These are phyloP conservation scores for Coemansia sp. DNA, from an alignment of 192 early-diverging fungal genomes.

Conservation along the genomic window DNA sequence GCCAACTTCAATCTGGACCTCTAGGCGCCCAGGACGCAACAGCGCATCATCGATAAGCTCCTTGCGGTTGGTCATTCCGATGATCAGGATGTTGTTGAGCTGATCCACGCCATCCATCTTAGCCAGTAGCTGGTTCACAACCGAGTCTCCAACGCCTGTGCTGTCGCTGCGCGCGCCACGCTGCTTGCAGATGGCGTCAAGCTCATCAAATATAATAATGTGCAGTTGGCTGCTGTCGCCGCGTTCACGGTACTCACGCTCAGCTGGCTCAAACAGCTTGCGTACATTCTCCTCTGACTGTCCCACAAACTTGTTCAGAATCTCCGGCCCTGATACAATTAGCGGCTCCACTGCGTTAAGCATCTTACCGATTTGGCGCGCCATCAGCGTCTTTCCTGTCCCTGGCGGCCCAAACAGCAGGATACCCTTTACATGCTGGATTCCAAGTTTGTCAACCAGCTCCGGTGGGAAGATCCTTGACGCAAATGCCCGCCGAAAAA, in stretches of 20 bases:
- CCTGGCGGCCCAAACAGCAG: slow-evolving; percentile 90
- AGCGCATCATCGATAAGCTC: slow-evolving; percentile 99
- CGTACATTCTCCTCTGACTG: slow-evolving; percentile 95
- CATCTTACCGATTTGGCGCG: slow-evolving; percentile 99
- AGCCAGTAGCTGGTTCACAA: slow-evolving; percentile 95
- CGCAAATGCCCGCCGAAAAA: slow-evolving; percentile 96
- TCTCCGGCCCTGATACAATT: slow-evolving; percentile 95
- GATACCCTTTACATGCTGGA: slow-evolving; percentile 96
- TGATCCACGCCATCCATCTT: slow-evolving; percentile 99
- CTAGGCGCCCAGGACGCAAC: slow-evolving; percentile 90
- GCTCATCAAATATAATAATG: slow-evolving; percentile 98
- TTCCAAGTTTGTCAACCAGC: slow-evolving; percentile 91
- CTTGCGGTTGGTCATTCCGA: slow-evolving; percentile 98
- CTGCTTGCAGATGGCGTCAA: slow-evolving; percentile 98
- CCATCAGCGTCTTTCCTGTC: slow-evolving; percentile 97
- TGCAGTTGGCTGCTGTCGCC: slow-evolving; percentile 90
- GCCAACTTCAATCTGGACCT: slow-evolving; percentile 96
- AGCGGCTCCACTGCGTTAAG: slow-evolving; percentile 90
- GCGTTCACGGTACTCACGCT: slow-evolving; percentile 89
- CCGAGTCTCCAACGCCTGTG: slow-evolving; percentile 93
- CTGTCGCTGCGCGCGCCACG: slow-evolving; percentile 88
- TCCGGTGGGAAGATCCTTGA: slow-evolving; percentile 94
- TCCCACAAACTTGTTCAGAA: slow-evolving; percentile 95
- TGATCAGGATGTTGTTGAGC: slow-evolving; percentile 95
- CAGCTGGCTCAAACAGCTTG: slow-evolving; percentile 93